Base-by-base conservation (phyloP, 306 rosid genomes). In the Arachis hypogaea region DNA sequence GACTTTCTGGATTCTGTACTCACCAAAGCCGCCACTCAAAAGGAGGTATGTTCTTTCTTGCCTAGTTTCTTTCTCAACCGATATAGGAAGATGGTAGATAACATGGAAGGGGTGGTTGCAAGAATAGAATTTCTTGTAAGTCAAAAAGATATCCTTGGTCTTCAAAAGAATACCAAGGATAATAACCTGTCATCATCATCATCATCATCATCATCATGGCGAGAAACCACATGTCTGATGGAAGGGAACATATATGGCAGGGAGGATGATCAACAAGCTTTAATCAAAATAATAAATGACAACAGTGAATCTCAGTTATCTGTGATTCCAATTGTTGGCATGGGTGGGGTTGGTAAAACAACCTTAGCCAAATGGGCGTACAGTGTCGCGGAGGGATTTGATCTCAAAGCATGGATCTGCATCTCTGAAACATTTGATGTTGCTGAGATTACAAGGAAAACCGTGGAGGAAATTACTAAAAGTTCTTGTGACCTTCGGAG, bases 301-400 rank as follows among this genome's bases (percentile, higher is more conserved):
- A 30, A 5, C 7, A 22, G 5, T 38, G 58, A 18, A 8, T 22
- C 6, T 40, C 22, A 69, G 0, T 18, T 42, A 3, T 40, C 51
- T 33, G 73, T 68, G 18, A 54, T 68, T 18, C 62, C 73, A 7
- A 52, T 68, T 36, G 73, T 52, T 2, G 73, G 73, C 10, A 54
- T 52, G 62, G 73, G 51, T 9, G 73, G 63, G 11, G 16, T 68
- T 9, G 73, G 71, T 28, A 66, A 66, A 47, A 66, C 59, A 14
- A 66, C 71, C 12, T 29, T 47, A 47, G 59, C 71, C 1, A 61
- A 54, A 33, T 52, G 11, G 54, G 14, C 14, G 50, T 68, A 38
- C 38, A 68, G 18, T 2, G 16, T 14, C n/a, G 6, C n/a, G 0
- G 11, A 8, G 0, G 49, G 61, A 1, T 71, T 71, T 8, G 36